Evolutionary conservation across 768 basidiomycete species (phyloP), one percentile per base, ranked within the genome.

Genomic region (Podaxis rugospora): DNA sequence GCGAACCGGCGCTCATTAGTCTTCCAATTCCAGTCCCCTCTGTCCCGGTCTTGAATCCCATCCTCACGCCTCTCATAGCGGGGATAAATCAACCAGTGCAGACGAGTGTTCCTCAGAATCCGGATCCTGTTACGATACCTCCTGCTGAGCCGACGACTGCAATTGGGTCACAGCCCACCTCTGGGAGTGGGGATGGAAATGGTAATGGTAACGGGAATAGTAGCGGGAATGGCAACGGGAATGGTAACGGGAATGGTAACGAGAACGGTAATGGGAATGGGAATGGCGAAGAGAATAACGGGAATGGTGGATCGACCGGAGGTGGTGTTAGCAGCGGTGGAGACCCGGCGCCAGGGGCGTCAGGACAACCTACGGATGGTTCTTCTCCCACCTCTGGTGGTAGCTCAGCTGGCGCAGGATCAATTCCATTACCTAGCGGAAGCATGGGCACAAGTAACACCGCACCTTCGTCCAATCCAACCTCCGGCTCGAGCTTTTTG

Each of bases 1-100:
- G 81, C 62, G 71, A 72, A 16, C 78, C 79, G 37, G 63, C 71
- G 1, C 76, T 78, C 63, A 68, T 78, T 42, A 72, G 73, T 37
- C 65, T 78, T 2, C 71, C 77, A 35, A 62, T 78, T 25, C 70
- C 77, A 6, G 49, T 78, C 23, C 77, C 78, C 13, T 72, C 77
- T 6, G 66, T 81, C 39, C 78, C 82, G 2, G 51, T 82, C 28
- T 65, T 79, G 32, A 68, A 68, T n/a, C 71, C 75, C 2, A 32
- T 83, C 16, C 55, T 77, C 39, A 70, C 62, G 21, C 68, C 77
- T 23, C 27, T 82, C 35, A 40, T 80, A 27, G 70, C 66, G 25
- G 70, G 68, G 13, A 67, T 60, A 27, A 71, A 70, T 53, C 28
- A 52, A 16, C 47, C 55, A 2, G 28, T 51, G 2, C n/a, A 32